A percentile compares a stretch with the other conserved stretches of the same genome.
These are phyloP conservation scores for Termitomyces sp. DNA, from an alignment of 768 basidiomycete genomes.

Conservation along the genomic window DNA sequence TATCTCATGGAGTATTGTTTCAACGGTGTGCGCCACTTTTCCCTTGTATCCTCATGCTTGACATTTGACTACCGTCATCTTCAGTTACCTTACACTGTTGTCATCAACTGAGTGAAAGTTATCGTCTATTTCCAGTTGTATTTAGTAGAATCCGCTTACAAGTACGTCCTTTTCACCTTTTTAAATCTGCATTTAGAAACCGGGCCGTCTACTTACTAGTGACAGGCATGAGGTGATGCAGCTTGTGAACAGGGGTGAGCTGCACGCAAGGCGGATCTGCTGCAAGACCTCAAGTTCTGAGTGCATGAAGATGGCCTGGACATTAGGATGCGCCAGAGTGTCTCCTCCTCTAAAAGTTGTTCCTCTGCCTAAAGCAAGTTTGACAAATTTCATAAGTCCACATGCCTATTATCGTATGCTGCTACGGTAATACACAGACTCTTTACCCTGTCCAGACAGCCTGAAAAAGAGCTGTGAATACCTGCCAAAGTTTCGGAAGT, in stretches of 20 bases:
- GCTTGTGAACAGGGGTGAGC: neutral
- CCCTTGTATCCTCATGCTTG: no score
- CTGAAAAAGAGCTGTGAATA: slow-evolving; percentile 3
- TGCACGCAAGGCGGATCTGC: neutral
- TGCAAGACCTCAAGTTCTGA: neutral
- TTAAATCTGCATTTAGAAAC: neutral
- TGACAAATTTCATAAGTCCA: neutral
- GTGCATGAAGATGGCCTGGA: no score
- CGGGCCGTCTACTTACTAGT: neutral
- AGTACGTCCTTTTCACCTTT: no score
- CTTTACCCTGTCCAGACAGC: slow-evolving; percentile 24
- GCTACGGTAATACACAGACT: neutral
- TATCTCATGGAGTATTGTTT: no score
- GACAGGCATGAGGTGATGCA: neutral
- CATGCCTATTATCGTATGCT: neutral
- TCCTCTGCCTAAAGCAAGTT: neutral
- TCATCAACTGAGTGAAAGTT: no score
- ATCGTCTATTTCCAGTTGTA: no score
- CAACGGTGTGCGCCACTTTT: no score
- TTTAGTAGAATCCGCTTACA: no score
- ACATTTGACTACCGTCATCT: no score
- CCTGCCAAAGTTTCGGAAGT: neutral
- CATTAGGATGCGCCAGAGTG: no score
- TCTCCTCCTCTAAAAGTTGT: neutral
- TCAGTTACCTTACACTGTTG: no score